Evolutionary conservation across 768 basidiomycete species (phyloP), one percentile per base, ranked within the genome.

Genomic region (Tubosaeta sp.): DNA sequence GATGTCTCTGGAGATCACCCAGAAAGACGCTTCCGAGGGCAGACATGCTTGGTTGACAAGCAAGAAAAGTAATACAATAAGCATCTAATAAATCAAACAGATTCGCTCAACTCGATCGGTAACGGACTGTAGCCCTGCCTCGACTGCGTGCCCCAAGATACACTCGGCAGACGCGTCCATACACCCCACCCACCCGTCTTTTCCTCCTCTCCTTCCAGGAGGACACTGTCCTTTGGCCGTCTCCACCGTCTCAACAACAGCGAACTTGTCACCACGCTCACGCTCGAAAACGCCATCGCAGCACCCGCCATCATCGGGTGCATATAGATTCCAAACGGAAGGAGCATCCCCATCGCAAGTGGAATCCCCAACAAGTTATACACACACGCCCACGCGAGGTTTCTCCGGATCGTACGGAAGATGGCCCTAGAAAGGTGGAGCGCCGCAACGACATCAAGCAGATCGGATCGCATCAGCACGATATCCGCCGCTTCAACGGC

Each of bases 281-380:
- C 95, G 59, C 87, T 91, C 30, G 91, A 94, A 68, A 93, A 94
- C 22, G 96, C 96, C 96, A 99, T 99, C 24, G 94, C 94, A 3
- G 87, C 92, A n/a, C 92, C 95, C 0, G 96, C 93, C 73, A 94
- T 83, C 95, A 98, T 98, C 9, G 96, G 96, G 60, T 94, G 96
- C 65, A 98, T 83, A 68, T 94, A 91, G 25, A 95, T 57, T 13
- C 93, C 93, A 66, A 92, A 80, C 0, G 96, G 96, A 12, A 98
- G 76, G 73, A 99, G 85, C 42, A 98, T 51, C 22, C 96, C 96
- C 96, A 99, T 99, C 19, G 96, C 96, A 41, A 98, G 82, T 16
- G 96, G 96, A 52, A 99, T 95, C 48, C 93, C 90, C 51, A 95
- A 71, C 30, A 95, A 65, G 62, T 97, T 96, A 73, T 96, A 96